Evolutionary conservation across 768 basidiomycete genomes (phyloP).

Genomic region (Tricholoma sp.): DNA sequence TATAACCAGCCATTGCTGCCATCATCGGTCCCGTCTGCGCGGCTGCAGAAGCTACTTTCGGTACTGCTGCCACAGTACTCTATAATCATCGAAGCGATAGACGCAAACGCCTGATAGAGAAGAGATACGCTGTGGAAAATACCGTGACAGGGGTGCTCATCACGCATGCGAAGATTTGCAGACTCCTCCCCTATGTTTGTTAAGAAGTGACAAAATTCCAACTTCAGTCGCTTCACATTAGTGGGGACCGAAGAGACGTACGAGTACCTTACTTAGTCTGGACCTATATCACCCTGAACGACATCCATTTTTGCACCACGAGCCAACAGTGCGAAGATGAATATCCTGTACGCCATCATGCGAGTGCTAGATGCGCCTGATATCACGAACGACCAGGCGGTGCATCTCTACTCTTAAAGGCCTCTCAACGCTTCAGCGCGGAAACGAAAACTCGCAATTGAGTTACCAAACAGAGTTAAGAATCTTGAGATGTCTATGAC

Average conservation of each 20-base stretch:
- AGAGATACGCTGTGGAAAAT: not conserved
- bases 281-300: not conserved
- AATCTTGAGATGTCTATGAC: no score
- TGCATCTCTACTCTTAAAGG: no score
- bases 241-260: not conserved
- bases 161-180: not conserved
- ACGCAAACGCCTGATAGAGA: not conserved
- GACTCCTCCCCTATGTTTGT: not conserved
- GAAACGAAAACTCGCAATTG: no score
- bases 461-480: no score
- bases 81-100: not conserved
- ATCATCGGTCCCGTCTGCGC: not conserved
- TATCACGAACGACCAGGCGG: not conserved
- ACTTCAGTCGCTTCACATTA: not conserved
- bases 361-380: not conserved
- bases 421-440: no score
- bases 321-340: not conserved
- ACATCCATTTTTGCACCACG: not conserved
- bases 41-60: not conserved
- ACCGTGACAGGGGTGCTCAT: not conserved
- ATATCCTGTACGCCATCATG: not conserved
- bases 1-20: no score
- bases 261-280: not conserved
- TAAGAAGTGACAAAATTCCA: not conserved
- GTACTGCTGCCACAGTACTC: not conserved